A percentile compares a stretch with the other conserved stretches of the same genome.
Conservation (phyloP, 495 filamentous ascomycete genomes). For the Aspergillus cristatus region DNA sequence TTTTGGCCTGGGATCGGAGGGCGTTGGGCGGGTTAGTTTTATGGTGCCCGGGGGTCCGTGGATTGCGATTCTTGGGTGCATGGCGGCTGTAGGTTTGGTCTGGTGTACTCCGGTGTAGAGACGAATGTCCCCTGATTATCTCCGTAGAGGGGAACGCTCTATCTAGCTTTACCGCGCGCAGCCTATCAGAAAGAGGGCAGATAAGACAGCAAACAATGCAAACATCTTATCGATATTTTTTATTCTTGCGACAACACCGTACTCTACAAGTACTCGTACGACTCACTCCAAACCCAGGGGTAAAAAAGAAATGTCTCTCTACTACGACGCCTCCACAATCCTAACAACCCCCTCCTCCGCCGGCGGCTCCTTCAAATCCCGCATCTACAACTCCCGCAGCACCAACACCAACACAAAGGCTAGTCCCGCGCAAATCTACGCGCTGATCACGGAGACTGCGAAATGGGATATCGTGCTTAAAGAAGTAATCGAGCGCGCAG, state of each 20-base stretch:
- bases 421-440: slow-evolving; percentile 72
- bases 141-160: too few relatives aligned
- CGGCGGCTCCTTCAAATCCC: slow-evolving; percentile 72
- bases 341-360: slow-evolving; percentile 51
- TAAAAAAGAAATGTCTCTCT: slow-evolving; percentile 67
- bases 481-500: slow-evolving; percentile 72
- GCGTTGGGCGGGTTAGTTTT: slow-evolving; percentile 4
- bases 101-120: too few relatives aligned
- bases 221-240: too few relatives aligned
- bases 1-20: slow-evolving; percentile 12
- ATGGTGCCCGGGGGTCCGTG: too few relatives aligned
- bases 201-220: slow-evolving; percentile 15
- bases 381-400: slow-evolving; percentile 57
- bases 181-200: not conserved
- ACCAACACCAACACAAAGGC: slow-evolving; percentile 67
- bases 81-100: too few relatives aligned
- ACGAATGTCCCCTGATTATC: too few relatives aligned
- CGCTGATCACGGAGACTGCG: slow-evolving; percentile 69
- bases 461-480: slow-evolving; percentile 86
- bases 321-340: slow-evolving; percentile 76
- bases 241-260: too few relatives aligned
- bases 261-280: too few relatives aligned
- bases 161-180: too few relatives aligned
- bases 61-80: not conserved
- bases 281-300: slow-evolving; percentile 1